Evolutionary conservation across 106 monocot genomes (phyloP).

Genomic region (Allium cepa): DNA sequence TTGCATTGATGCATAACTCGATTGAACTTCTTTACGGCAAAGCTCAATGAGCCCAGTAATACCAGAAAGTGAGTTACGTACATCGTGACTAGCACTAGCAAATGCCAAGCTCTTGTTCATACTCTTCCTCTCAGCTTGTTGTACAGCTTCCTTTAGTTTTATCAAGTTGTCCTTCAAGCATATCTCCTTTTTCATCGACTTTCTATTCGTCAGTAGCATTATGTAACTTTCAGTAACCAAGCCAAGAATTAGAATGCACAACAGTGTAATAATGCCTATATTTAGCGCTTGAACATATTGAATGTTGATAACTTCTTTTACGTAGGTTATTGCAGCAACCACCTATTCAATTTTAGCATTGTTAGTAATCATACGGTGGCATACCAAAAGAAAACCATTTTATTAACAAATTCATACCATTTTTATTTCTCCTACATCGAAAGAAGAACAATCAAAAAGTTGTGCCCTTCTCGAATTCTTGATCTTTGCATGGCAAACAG

Average conservation of each 20-base stretch:
- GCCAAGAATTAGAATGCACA: conserved; percentile 19
- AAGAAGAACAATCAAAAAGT: too few relatives aligned
- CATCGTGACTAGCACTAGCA: conserved; percentile 76
- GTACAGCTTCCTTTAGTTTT: conserved; percentile 65
- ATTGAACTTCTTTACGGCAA: conserved; percentile 20
- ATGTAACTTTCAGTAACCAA: conserved; percentile 14
- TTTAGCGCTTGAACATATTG: conserved; percentile 10
- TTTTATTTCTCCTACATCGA: too few relatives aligned
- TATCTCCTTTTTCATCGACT: conserved; percentile 15
- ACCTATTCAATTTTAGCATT: too few relatives aligned
- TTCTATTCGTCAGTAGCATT: conserved; percentile 13
- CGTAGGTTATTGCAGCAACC: too few relatives aligned
- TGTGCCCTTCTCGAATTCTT: too few relatives aligned
- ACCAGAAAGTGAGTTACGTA: conserved; percentile 53
- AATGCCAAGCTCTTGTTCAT: conserved; percentile 93
- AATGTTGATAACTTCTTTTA: too few relatives aligned
- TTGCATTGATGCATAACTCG: conserved; percentile 13
- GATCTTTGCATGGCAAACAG: too few relatives aligned
- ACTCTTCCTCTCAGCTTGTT: conserved; percentile 88
- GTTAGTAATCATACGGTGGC: too few relatives aligned
- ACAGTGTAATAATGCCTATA: conserved; percentile 1
- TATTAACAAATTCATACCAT: too few relatives aligned
- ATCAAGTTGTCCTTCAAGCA: conserved; percentile 36
- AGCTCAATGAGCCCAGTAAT: conserved; percentile 56
- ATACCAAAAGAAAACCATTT: too few relatives aligned